Conservation (phyloP, 2,329 filamentous ascomycete species). For the Huntiella savannae region DNA sequence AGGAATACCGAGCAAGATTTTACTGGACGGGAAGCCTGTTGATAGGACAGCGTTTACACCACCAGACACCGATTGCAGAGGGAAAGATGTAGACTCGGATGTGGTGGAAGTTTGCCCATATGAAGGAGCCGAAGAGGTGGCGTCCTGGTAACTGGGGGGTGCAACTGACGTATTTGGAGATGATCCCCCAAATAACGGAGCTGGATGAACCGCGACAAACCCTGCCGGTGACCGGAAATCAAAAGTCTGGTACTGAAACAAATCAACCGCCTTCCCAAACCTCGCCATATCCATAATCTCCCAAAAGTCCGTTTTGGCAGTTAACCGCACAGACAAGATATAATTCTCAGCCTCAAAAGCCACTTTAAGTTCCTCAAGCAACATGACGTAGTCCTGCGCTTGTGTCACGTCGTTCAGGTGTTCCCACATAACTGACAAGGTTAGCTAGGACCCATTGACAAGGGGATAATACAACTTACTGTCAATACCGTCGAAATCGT, state of each 20-base stretch:
- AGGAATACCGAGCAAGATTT: conserved; percentile 4
- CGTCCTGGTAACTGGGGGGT: too few relatives aligned
- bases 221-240: neutral
- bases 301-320: too few relatives aligned
- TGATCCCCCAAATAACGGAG: too few relatives aligned
- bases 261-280: neutral
- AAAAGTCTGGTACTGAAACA: neutral
- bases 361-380: neutral
- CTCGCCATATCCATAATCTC: too few relatives aligned
- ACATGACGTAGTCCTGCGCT: neutral
- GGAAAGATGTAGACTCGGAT: too few relatives aligned
- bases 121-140: too few relatives aligned
- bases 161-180: too few relatives aligned
- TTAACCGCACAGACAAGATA: conserved; percentile 1
- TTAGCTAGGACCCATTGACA: neutral
- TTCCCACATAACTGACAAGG: conserved; percentile 4
- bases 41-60: neutral
- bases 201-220: too few relatives aligned
- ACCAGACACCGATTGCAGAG: neutral
- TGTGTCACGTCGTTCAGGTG: neutral
- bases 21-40: neutral
- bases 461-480: conserved; percentile 3
- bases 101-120: too few relatives aligned
- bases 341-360: neutral
- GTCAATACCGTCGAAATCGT: conserved; percentile 6